Evolutionary conservation across 2,329 filamentous ascomycete species (phyloP).

Genomic region (Nothophaeocryptopus gaeumannii): DNA sequence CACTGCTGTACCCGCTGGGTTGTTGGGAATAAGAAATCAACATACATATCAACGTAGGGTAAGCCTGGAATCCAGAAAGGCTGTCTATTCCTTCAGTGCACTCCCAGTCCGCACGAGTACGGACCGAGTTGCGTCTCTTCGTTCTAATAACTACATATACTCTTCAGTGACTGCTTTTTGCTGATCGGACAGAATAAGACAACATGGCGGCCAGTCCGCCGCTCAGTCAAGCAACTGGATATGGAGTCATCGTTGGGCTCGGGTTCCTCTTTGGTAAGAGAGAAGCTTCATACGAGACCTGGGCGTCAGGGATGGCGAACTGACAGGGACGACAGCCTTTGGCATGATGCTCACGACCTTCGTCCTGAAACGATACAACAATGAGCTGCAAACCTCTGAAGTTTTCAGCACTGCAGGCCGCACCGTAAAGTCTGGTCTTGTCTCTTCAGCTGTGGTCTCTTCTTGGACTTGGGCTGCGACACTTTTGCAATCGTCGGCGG

Average conservation of each 20-base stretch:
- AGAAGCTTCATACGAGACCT: background rate
- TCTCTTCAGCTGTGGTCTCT: constrained; percentile 84
- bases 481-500: constrained; percentile 58
- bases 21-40: too few relatives aligned
- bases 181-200: constrained; percentile 3
- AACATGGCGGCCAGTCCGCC: constrained; percentile 33
- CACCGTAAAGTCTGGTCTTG: constrained; percentile 83
- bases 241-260: constrained; percentile 73
- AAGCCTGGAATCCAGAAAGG: too few relatives aligned
- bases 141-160: too few relatives aligned
- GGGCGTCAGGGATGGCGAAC: background rate
- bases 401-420: constrained; percentile 89
- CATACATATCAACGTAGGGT: too few relatives aligned
- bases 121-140: too few relatives aligned
- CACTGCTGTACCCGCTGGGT: too few relatives aligned
- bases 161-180: background rate
- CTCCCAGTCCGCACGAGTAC: too few relatives aligned
- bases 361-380: constrained; percentile 65
- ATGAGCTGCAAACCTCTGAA: constrained; percentile 84
- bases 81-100: too few relatives aligned
- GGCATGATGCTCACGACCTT: constrained; percentile 74
- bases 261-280: constrained; percentile 64
- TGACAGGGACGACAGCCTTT: constrained; percentile 36
- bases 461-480: constrained; percentile 84
- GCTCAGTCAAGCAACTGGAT: constrained; percentile 63